Percentiles rank a stretch among this genome's conserved stretches.
These are phyloP conservation scores for Jacaranda mimosifolia DNA, from an alignment of 257 asterid species.

Conservation along the genomic window DNA sequence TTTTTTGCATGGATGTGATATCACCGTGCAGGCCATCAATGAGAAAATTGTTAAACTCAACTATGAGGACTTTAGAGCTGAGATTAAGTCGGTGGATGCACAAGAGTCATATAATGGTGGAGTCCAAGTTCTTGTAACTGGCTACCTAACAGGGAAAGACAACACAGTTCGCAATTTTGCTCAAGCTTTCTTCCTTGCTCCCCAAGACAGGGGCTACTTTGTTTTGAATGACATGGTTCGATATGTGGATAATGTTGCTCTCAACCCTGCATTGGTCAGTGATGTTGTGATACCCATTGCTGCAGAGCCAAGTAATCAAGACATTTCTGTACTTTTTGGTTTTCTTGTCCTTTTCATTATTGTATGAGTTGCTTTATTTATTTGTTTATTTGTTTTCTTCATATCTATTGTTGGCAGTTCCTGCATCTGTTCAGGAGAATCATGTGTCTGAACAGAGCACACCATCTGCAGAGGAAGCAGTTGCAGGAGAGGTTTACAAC, in stretches of 20 bases:
- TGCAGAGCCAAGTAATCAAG: constrained; percentile 65
- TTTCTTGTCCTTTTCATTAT: not conserved
- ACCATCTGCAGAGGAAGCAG: constrained; percentile 64
- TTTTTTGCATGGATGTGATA: constrained; percentile 28
- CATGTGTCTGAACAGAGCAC: constrained; percentile 58
- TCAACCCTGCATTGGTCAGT: constrained; percentile 42
- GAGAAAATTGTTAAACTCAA: constrained; percentile 80
- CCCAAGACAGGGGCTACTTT: constrained; percentile 91
- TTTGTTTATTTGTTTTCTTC: not conserved
- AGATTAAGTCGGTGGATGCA: constrained; percentile 83
- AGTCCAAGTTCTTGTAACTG: constrained; percentile 91
- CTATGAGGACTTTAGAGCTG: constrained; percentile 69
- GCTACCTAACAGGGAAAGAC: constrained; percentile 71
- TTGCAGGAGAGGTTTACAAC: constrained; percentile 73
- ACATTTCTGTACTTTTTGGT: constrained; percentile 14
- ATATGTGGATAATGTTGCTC: constrained; percentile 52
- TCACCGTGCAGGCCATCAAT: constrained; percentile 72
- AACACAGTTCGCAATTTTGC: constrained; percentile 64
- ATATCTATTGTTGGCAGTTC: constrained; percentile 43
- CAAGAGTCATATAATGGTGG: constrained; percentile 86
- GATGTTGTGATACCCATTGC: constrained; percentile 58
- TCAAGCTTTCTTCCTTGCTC: constrained; percentile 93
- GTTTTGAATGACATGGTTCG: constrained; percentile 92
- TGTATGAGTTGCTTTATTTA: constrained; percentile 23
- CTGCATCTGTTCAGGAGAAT: constrained; percentile 61